Base-by-base conservation (phyloP, 2,329 filamentous ascomycete genomes). In the Aspergillus sclerotialis region DNA sequence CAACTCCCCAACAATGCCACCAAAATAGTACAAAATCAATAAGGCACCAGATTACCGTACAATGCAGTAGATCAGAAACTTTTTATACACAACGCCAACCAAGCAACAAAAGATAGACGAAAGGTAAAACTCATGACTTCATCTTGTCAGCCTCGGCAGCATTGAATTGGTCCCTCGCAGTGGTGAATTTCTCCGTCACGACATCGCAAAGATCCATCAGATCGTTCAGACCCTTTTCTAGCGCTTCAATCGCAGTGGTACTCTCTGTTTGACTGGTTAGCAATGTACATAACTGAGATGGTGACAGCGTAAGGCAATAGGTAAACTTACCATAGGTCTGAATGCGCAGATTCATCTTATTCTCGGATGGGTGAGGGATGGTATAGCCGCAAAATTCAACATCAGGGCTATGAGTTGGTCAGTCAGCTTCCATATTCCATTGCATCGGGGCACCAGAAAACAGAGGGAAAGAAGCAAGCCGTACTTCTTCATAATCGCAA, bases 401-500 rank as follows among this genome's bases (percentile, higher is more conserved):
- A 44, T 92, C 80, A 18, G 92, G 90, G 61, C 90, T 96, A 45
- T 8, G 27, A 31, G 11, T n/a, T n/a, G n/a, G n/a, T n/a, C n/a
- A n/a, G n/a, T n/a, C n/a, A n/a, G n/a, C n/a, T n/a, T n/a, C n/a
- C n/a, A n/a, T n/a, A 30, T 21, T 37, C 45, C 26, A 49, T 37
- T 24, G 12, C 19, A 12, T 18, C 28, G 33, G 11, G 8, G 4
- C 29, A 12, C 38, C 14, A 26, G 36, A 28, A 14, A 33, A 35
- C 21, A 19, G 34, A 13, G n/a, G 26, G 33, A 18, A 13, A 27
- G 18, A 28, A 9, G 15, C 8, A 18, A 30, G 56, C 78, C 46
- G n/a, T 69, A 95, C 90, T 98, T 98, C 68, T 96, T 96, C 85
- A 94, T 95, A 53, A 98, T 93, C 44, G 95, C 83, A 59, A 89